Base-by-base conservation (phyloP, 495 filamentous ascomycete species). In the Ascobolus immersus region DNA sequence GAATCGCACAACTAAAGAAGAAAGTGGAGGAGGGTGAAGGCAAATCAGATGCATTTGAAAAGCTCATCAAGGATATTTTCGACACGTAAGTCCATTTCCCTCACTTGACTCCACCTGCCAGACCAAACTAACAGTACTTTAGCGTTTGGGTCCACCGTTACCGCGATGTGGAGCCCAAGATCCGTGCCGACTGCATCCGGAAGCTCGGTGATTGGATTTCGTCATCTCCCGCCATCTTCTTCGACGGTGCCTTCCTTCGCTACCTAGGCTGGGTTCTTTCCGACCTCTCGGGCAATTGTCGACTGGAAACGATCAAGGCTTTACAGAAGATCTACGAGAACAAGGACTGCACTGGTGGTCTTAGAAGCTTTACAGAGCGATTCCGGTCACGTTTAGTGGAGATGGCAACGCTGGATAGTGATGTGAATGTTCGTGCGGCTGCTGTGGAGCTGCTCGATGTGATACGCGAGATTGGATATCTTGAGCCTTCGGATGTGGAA, bases 181-280 rank as follows among this genome's bases (percentile, higher is more conserved):
- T 96, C 33, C 67, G 86, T 22, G 64, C 68, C 2, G 79, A 90
- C 39, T 90, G 80, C 45, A 65, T 90, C 28, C 64, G 70, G 33
- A 77, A 78, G 5, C 60, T 96, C 15, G 78, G 80, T 23, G 61
- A 66, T 20, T 96, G 86, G 86, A 80, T 94, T 44, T 62, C 65
- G 40, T 67, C 61, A 11, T 68, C 86, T 23, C 75, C 80, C 5
- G 75, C 81, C 25, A 59, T 74, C 32, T 94, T 91, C 55, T 77
- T 91, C 50, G 72, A 90, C 36, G 73, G 74, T 3, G 59, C 67
- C 39, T 89, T 90, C 48, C 58, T 94, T 26, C 75, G 86, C 21
- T 94, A 96, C 44, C 59, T 94, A 8, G 86, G 86, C 24, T 96
- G 86, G 84, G 69, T 86, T 37, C 61, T 96, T 17, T 82, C 81